Conservation (phyloP, 495 filamentous ascomycete genomes). For the Evernia prunastri region DNA sequence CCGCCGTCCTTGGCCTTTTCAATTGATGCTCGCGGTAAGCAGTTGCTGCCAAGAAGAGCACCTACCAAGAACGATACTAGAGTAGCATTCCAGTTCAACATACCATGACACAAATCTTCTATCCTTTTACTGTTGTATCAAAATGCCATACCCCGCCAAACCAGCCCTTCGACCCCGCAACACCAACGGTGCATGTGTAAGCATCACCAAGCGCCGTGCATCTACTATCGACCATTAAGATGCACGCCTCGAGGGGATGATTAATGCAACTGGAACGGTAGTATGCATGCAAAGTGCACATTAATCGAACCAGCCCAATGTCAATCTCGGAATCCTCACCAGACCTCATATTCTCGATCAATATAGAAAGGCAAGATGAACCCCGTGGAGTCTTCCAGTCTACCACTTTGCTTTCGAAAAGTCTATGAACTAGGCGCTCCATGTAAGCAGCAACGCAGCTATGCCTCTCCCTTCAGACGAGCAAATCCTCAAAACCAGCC, state of each 20-base stretch:
- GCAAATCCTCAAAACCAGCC: conserved; percentile 36
- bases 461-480: conserved; percentile 44
- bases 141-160: background rate
- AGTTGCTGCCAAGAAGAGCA: too few species aligned
- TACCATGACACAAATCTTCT: too few species aligned
- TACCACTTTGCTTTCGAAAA: background rate
- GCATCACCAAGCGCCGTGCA: background rate
- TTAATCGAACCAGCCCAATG: background rate
- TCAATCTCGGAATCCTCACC: background rate
- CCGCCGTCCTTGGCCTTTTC: too few species aligned
- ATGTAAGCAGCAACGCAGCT: background rate
- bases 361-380: background rate
- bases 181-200: background rate
- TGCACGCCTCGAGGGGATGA: background rate
- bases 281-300: conserved; percentile 1
- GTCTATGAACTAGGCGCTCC: background rate
- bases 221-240: background rate
- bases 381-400: background rate
- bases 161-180: background rate
- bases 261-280: too few species aligned
- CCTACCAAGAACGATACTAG: too few species aligned
- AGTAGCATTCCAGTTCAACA: too few species aligned
- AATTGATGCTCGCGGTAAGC: too few species aligned
- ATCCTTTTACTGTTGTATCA: too few species aligned
- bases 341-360: background rate